phyloP scores from a whole-genome alignment of 306 rosid genomes.

The Lagenaria siceraria region DNA sequence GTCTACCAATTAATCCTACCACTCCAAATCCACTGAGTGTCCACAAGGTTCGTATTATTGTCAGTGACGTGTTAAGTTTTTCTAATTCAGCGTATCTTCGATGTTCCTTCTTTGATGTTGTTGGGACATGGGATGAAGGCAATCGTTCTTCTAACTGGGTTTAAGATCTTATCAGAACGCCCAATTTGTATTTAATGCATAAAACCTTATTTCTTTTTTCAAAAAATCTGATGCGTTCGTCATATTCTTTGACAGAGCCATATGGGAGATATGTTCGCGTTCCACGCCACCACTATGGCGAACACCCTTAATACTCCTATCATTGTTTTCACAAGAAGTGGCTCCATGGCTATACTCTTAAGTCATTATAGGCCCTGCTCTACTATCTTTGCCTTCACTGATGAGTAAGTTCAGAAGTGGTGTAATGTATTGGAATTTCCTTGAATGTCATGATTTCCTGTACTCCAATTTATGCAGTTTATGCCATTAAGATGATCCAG shows the following conservation, averaged over 20 bases:
- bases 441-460: neutral
- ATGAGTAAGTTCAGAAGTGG: slow-evolving; percentile 51
- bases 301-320: slow-evolving; percentile 62
- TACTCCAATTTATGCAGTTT: neutral
- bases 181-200: neutral
- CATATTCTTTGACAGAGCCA: slow-evolving; percentile 42
- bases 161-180: neutral
- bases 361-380: slow-evolving; percentile 85
- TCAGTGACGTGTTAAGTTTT: neutral
- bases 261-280: slow-evolving; percentile 89
- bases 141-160: neutral
- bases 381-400: slow-evolving; percentile 93
- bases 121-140: neutral
- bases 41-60: slow-evolving; percentile 29
- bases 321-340: slow-evolving; percentile 89
- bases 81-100: neutral
- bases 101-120: neutral
- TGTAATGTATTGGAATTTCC: neutral
- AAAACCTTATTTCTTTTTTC: neutral
- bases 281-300: slow-evolving; percentile 86
- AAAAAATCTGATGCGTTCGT: neutral
- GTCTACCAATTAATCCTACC: slow-evolving; percentile 26
- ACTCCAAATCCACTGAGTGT: slow-evolving; percentile 36
- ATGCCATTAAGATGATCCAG: neutral
- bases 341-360: slow-evolving; percentile 87